These are phyloP conservation scores for Hyparrhenia diplandra DNA, from an alignment of 176 grass and related monocot genomes.

Conservation along the genomic window DNA sequence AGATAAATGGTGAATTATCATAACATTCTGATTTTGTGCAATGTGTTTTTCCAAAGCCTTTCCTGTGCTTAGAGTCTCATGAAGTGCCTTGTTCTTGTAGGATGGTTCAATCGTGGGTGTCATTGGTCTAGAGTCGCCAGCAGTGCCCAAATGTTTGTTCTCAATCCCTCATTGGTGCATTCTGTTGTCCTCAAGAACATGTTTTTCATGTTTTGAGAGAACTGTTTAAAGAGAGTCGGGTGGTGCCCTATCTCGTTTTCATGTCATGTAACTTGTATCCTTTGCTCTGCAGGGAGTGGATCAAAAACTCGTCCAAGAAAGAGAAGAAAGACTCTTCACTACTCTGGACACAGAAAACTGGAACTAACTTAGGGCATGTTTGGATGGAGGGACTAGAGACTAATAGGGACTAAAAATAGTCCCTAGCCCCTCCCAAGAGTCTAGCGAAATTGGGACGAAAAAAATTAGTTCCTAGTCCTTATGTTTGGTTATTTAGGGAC, in stretches of 20 bases:
- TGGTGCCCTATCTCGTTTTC: background rate
- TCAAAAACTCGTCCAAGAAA: background rate
- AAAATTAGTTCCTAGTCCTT: no score
- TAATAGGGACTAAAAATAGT: no score
- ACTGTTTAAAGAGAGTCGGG: background rate
- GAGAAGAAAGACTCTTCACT: background rate
- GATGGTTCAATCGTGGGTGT: conserved; percentile 1
- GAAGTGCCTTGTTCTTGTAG: conserved; percentile 6
- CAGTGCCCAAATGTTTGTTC: conserved; percentile 8
- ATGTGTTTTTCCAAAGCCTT: background rate
- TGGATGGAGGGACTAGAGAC: no score
- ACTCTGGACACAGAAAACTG: background rate
- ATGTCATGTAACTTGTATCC: background rate
- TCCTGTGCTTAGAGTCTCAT: background rate
- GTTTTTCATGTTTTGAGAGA: background rate
- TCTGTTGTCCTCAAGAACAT: background rate
- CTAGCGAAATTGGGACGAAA: no score
- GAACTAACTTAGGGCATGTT: no score
- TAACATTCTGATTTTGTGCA: background rate
- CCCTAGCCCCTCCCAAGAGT: no score
- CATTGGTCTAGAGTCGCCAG: background rate
- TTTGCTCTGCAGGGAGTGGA: conserved; percentile 1
- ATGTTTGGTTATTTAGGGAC: no score
- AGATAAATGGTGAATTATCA: background rate
- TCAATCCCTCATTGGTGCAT: background rate